These are phyloP conservation scores for Asterochloris sp. DNA, from an alignment of 139 green algal genomes.

Conservation along the genomic window DNA sequence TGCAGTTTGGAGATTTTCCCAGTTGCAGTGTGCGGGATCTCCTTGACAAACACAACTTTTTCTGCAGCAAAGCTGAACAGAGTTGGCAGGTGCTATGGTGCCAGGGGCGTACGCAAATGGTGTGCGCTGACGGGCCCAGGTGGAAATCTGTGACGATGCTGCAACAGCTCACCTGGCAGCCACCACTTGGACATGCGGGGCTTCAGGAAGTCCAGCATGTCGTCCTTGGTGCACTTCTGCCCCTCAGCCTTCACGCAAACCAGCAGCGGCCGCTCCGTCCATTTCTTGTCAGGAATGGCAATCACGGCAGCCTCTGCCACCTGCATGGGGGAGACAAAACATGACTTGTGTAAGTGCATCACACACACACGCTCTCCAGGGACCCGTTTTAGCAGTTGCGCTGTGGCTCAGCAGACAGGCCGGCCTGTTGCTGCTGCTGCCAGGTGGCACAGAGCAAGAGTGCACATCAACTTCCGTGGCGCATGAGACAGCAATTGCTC, in stretches of 20 bases:
- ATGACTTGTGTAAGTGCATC: not conserved
- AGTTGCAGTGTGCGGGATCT: slow-evolving; percentile 74
- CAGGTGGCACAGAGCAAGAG: too few species aligned
- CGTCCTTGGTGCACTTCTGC: slow-evolving; percentile 22
- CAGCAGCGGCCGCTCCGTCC: slow-evolving; percentile 76
- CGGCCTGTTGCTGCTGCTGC: too few species aligned
- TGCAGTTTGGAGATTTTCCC: slow-evolving; percentile 74
- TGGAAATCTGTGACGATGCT: too few species aligned
- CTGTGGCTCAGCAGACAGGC: too few species aligned
- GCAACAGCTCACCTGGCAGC: slow-evolving; percentile 30
- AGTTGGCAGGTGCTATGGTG: too few species aligned
- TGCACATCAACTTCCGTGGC: too few species aligned
- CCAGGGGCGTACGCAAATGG: too few species aligned
- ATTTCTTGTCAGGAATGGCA: slow-evolving; percentile 62
- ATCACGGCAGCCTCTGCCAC: slow-evolving; percentile 75
- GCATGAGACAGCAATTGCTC: too few species aligned
- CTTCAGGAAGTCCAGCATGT: slow-evolving; percentile 36
- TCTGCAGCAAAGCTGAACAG: slow-evolving; percentile 19
- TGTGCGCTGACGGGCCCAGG: too few species aligned
- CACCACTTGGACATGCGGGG: slow-evolving; percentile 53
- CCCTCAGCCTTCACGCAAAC: slow-evolving; percentile 42
- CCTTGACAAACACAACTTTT: slow-evolving; percentile 63
- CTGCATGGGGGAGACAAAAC: not conserved
- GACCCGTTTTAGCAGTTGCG: not conserved
- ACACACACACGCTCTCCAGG: too few species aligned